phyloP scores from a whole-genome alignment of 352 stramenopile genomes.

The Phytophthora boehmeriae region DNA sequence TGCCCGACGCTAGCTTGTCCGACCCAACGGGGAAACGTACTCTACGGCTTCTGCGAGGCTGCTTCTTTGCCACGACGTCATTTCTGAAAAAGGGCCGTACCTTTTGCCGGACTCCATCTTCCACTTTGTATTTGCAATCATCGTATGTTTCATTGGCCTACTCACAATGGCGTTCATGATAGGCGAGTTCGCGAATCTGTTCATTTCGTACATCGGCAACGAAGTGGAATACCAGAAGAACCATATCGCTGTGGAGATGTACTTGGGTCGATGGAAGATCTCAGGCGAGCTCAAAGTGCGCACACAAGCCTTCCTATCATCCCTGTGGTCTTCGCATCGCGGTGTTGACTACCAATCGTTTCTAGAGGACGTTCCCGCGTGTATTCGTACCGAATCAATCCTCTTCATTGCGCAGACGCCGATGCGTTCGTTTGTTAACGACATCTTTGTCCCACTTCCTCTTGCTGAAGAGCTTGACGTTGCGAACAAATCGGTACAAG shows the following conservation, averaged over 20 bases:
- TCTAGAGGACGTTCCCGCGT: constrained; percentile 52
- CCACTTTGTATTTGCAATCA: constrained; percentile 55
- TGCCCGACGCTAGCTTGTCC: constrained; percentile 38
- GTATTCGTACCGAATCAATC: constrained; percentile 57
- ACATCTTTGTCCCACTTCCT: constrained; percentile 51
- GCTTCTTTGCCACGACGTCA: constrained; percentile 62
- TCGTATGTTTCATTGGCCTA: constrained; percentile 56
- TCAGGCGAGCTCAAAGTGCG: constrained; percentile 43
- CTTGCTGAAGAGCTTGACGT: constrained; percentile 23
- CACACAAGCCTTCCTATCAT: constrained; percentile 60
- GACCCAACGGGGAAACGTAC: constrained; percentile 38
- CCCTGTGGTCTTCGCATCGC: constrained; percentile 64
- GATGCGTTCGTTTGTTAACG: constrained; percentile 40
- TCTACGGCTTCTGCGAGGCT: constrained; percentile 49
- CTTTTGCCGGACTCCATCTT: constrained; percentile 52
- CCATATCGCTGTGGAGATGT: constrained; percentile 67
- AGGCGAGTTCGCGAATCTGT: constrained; percentile 71
- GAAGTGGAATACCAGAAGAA: constrained; percentile 80
- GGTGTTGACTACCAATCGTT: constrained; percentile 68
- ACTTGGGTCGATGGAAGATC: constrained; percentile 59
- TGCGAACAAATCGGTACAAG: constrained; percentile 37
- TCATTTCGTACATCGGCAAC: constrained; percentile 74
- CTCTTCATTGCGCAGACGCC: constrained; percentile 51
- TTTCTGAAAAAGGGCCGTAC: constrained; percentile 74
- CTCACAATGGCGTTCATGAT: constrained; percentile 76